phyloP scores from a whole-genome alignment of 495 filamentous ascomycete species.

The Staphylotrichum longicolle region DNA sequence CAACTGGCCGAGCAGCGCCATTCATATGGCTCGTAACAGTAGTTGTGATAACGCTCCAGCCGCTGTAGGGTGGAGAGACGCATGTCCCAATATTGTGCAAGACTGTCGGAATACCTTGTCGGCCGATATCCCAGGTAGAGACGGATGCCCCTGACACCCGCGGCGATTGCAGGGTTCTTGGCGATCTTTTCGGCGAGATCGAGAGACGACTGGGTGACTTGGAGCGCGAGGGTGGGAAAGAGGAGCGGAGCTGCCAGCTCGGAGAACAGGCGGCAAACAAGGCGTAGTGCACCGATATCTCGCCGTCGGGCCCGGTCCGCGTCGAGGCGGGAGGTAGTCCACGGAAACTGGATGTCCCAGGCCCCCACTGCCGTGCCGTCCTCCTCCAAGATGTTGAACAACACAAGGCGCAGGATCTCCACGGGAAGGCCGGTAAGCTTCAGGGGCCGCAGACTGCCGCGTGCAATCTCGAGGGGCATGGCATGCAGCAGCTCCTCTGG shows the following conservation, averaged over 20 bases:
- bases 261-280: slow-evolving; percentile 10
- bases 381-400: slow-evolving; percentile 1
- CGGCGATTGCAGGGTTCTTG: neutral
- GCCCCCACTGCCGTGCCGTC: neutral
- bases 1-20: too few species aligned
- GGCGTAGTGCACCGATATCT: neutral
- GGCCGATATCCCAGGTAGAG: neutral
- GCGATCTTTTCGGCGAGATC: slow-evolving; percentile 2
- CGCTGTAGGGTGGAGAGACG: neutral
- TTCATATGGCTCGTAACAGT: neutral
- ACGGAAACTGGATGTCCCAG: too few species aligned
- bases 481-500: neutral
- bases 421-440: neutral
- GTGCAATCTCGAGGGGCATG: neutral
- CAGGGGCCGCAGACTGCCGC: neutral
- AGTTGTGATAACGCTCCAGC: neutral
- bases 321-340: too few species aligned
- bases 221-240: neutral
- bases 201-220: slow-evolving; percentile 6
- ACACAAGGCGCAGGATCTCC: neutral
- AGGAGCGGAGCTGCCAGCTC: slow-evolving; percentile 1
- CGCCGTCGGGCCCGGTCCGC: neutral
- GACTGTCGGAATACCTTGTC: neutral
- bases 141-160: slow-evolving; percentile 4
- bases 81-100: neutral